These are phyloP conservation scores for Penicillium aurantiogriseum DNA, from an alignment of 2,329 filamentous ascomycete species.

Conservation along the genomic window DNA sequence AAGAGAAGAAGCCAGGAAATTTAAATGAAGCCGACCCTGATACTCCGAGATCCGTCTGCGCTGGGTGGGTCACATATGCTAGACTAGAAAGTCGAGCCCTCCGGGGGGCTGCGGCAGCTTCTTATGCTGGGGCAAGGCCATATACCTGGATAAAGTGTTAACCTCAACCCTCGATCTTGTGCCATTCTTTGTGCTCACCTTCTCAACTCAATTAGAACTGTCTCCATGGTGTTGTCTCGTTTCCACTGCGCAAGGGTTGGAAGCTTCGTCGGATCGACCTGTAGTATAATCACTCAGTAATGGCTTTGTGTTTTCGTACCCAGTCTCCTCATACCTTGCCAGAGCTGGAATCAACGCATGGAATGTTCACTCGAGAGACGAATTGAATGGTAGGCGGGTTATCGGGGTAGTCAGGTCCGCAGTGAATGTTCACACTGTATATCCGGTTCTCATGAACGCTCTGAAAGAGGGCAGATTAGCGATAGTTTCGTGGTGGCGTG, in stretches of 20 bases:
- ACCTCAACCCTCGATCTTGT: slow-evolving; percentile 3
- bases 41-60: slow-evolving; percentile 31
- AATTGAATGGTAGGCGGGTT: slow-evolving; percentile 87
- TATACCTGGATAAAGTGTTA: slow-evolving; percentile 63
- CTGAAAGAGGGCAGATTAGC: slow-evolving; percentile 46
- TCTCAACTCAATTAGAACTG: slow-evolving; percentile 80
- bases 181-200: slow-evolving; percentile 51
- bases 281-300: slow-evolving; percentile 14
- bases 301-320: neutral
- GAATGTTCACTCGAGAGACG: slow-evolving; percentile 92
- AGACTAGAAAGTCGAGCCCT: slow-evolving; percentile 65
- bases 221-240: slow-evolving; percentile 92
- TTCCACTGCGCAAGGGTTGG: slow-evolving; percentile 88
- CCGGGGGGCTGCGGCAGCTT: slow-evolving; percentile 90
- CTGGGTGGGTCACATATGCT: slow-evolving; percentile 20
- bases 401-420: slow-evolving; percentile 85
- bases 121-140: slow-evolving; percentile 89
- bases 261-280: slow-evolving; percentile 81
- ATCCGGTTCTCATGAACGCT: slow-evolving; percentile 98
- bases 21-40: slow-evolving; percentile 27
- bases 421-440: slow-evolving; percentile 97
- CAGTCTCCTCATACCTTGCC: slow-evolving; percentile 60
- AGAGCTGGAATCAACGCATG: slow-evolving; percentile 78
- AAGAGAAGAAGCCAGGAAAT: slow-evolving; percentile 25
- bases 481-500: slow-evolving; percentile 1